These are phyloP conservation scores for Persicaria maculosa DNA, from an alignment of 148 eudicot genomes.

Conservation along the genomic window DNA sequence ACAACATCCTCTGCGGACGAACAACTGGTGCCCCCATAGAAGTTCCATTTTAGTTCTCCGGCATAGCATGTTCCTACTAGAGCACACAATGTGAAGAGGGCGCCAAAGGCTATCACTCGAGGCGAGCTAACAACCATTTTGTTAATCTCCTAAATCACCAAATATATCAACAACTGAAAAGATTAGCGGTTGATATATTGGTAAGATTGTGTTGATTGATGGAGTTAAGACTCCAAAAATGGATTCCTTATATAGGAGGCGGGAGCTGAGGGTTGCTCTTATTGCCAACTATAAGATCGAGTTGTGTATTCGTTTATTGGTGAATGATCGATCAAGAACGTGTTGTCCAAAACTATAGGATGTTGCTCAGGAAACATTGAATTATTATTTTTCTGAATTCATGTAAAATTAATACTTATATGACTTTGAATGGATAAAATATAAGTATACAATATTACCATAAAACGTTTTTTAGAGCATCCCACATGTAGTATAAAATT, in stretches of 20 bases:
- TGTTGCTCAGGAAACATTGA: too few species aligned
- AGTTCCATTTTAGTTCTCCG: neutral
- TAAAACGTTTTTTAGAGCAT: too few species aligned
- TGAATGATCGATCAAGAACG: neutral
- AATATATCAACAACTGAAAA: neutral
- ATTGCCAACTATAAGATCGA: neutral
- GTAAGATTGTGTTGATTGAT: neutral
- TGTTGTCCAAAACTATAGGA: too few species aligned
- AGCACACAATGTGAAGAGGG: neutral
- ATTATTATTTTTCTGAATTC: too few species aligned
- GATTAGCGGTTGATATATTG: too few species aligned
- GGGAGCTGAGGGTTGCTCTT: neutral
- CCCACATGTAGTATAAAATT: too few species aligned
- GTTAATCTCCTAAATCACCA: too few species aligned
- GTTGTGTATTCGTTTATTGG: neutral
- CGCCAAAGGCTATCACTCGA: neutral
- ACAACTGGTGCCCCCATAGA: conserved; percentile 8
- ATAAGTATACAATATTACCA: too few species aligned
- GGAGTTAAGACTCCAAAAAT: neutral
- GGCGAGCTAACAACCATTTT: neutral
- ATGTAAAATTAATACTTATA: too few species aligned
- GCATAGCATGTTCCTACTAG: neutral
- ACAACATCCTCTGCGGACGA: conserved; percentile 14
- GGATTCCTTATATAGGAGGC: neutral
- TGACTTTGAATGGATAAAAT: too few species aligned